phyloP scores from a whole-genome alignment of 1,284 basidiomycete genomes.

The Chalciporus sp. region DNA sequence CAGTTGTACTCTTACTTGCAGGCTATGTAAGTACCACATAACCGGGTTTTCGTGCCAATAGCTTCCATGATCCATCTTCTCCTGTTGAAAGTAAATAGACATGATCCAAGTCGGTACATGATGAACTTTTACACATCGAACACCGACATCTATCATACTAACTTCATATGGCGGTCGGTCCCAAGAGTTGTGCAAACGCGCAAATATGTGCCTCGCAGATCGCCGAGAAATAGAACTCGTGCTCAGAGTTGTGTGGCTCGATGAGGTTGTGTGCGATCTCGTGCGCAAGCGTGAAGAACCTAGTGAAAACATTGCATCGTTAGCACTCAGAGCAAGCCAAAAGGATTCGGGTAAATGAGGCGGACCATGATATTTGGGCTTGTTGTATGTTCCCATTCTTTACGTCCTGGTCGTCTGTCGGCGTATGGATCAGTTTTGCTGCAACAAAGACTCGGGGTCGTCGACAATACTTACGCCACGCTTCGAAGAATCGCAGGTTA shows the following conservation, averaged over 20 bases:
- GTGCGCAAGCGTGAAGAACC: conserved; percentile 92
- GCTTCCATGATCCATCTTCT: too few relatives aligned
- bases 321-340: background rate
- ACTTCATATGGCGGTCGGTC: background rate
- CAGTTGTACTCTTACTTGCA: too few relatives aligned
- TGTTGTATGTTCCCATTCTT: conserved; percentile 56
- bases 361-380: conserved; percentile 80
- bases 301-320: conserved; percentile 24
- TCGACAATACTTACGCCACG: conserved; percentile 72
- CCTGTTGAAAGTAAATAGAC: too few relatives aligned
- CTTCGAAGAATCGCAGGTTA: conserved; percentile 85
- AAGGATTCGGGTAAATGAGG: background rate
- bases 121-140: too few relatives aligned
- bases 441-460: background rate
- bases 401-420: conserved; percentile 72
- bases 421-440: background rate
- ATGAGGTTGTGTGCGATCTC: conserved; percentile 89
- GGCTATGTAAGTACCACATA: too few relatives aligned
- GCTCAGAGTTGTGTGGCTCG: conserved; percentile 77
- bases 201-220: conserved; percentile 73
- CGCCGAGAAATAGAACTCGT: conserved; percentile 93
- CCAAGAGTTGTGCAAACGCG: conserved; percentile 32
- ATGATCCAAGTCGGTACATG: too few relatives aligned
- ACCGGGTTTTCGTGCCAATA: too few relatives aligned
- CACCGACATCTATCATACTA: too few relatives aligned